Evolutionary conservation across 2,329 filamentous ascomycete genomes (phyloP), one percentile per base, ranked within the genome.

Genomic region (Colletotrichum tanaceti): DNA sequence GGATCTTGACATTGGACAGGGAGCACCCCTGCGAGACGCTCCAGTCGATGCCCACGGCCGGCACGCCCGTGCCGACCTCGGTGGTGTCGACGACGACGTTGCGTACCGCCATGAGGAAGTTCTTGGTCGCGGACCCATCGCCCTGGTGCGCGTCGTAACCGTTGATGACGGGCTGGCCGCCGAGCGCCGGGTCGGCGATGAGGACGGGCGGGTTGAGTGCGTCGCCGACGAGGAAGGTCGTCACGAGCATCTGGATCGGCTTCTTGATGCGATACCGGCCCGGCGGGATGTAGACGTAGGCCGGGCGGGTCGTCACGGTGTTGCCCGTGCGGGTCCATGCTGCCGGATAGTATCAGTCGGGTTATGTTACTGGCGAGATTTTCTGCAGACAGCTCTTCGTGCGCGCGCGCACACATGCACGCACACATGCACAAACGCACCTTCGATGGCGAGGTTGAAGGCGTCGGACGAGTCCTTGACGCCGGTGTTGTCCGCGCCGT

Each of bases 51-150:
- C 71, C 73, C 2, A 68, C 72, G 22, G 74, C 74, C 32, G 71
- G 59, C 5, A 72, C 72, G 5, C 54, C 53, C 4, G 47, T 47
- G 1, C 59, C 61, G 38, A 77, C 71, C 13, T 62, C 60, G 3
- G 72, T 74, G 2, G 74, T 77, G 59, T 77, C 75, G 53, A 78
- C 61, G 5, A 73, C 67, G 41, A 78, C 35, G 55, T 78, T 78
- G 60, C 76, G 75, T 18, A 78, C 67, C 22, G 73, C 72, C 70
- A 78, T 77, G 72, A 76, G 78, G 54, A 78, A 77, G 70, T 78
- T 78, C 65, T 77, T 78, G 68, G 72, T 79, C 18, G 62, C 61
- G 14, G 65, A 71, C 53, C 71, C 73, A n/a, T 74, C 70, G 16
- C 74, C 74, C 46, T 75, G 74, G 54, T 73, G 59, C 10, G 66